These are phyloP conservation scores for Diplogelasinospora grovesii DNA, from an alignment of 495 filamentous ascomycete genomes.

Conservation along the genomic window DNA sequence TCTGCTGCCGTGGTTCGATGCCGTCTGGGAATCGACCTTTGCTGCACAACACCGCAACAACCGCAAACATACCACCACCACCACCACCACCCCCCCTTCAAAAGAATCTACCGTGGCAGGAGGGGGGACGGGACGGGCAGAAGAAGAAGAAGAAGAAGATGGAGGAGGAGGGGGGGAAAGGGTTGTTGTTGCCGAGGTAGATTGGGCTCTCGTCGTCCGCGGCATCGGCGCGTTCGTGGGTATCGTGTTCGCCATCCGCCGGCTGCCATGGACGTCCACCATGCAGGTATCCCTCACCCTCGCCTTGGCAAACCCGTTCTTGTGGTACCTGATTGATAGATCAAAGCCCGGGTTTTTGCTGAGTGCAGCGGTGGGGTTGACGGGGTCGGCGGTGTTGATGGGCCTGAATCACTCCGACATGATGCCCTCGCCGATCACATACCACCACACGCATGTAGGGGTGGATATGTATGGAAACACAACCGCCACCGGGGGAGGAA, in stretches of 20 bases:
- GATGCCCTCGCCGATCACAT: slow-evolving; percentile 53
- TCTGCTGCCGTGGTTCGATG: slow-evolving; percentile 79
- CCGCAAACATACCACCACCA: neutral
- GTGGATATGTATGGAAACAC: slow-evolving; percentile 69
- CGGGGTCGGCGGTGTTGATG: slow-evolving; percentile 66
- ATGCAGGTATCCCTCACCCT: slow-evolving; percentile 88
- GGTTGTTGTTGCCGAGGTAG: slow-evolving; percentile 42
- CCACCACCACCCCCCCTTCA: neutral
- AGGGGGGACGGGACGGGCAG: slow-evolving; percentile 7
- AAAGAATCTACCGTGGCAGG: neutral
- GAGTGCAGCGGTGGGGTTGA: slow-evolving; percentile 61
- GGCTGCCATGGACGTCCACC: slow-evolving; percentile 87
- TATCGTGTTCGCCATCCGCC: slow-evolving; percentile 93
- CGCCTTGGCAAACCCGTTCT: slow-evolving; percentile 82
- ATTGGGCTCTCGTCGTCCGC: slow-evolving; percentile 78
- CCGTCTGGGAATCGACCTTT: slow-evolving; percentile 43
- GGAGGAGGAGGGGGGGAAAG: too few species aligned
- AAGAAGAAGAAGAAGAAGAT: neutral
- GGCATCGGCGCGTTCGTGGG: slow-evolving; percentile 92
- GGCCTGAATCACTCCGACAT: slow-evolving; percentile 67
- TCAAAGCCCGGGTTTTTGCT: slow-evolving; percentile 77
- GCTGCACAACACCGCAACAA: too few species aligned
- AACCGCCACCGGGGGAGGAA: slow-evolving; percentile 61
- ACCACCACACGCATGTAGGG: slow-evolving; percentile 29
- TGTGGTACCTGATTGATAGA: slow-evolving; percentile 95